Percentiles rank a stretch among this genome's conserved stretches.
Conservation (phyloP, 148 eudicot genomes). For the Suaeda aralocaspica region DNA sequence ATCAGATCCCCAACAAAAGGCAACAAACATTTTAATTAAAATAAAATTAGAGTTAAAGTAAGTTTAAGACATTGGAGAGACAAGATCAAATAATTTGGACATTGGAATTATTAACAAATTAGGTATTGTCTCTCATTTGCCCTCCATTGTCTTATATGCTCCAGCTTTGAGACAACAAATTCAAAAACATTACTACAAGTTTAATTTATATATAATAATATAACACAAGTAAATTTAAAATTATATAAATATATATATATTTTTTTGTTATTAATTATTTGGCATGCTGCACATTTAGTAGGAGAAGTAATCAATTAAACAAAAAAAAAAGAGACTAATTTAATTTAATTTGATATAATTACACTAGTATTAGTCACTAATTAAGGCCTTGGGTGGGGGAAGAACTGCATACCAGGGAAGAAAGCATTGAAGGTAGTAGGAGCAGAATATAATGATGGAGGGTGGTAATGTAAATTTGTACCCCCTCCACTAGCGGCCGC, state of each 20-base stretch:
- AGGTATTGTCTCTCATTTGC: constrained; percentile 21
- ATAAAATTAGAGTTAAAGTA: constrained; percentile 6
- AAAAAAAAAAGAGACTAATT: constrained; percentile 2
- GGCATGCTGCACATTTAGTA: constrained; percentile 4
- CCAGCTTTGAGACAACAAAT: constrained; percentile 26
- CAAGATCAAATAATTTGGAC: constrained; percentile 37
- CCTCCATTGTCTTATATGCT: constrained; percentile 27
- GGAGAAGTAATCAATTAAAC: neutral
- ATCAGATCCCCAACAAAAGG: constrained; percentile 21
- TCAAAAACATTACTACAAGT: neutral
- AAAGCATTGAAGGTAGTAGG: constrained; percentile 42
- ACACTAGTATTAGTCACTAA: neutral
- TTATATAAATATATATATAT: no score
- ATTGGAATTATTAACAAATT: constrained; percentile 33
- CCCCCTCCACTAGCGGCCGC: constrained; percentile 20
- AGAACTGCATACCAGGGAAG: constrained; percentile 57
- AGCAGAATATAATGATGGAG: constrained; percentile 32
- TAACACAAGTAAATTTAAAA: neutral
- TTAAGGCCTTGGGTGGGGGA: constrained; percentile 53
- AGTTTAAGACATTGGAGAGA: constrained; percentile 27
- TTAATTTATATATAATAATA: neutral
- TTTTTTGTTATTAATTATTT: no score
- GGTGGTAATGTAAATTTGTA: constrained; percentile 29
- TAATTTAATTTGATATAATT: neutral
- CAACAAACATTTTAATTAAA: constrained; percentile 6